phyloP scores from a whole-genome alignment of 2,329 filamentous ascomycete species.

The Ceratocystis colombiana region DNA sequence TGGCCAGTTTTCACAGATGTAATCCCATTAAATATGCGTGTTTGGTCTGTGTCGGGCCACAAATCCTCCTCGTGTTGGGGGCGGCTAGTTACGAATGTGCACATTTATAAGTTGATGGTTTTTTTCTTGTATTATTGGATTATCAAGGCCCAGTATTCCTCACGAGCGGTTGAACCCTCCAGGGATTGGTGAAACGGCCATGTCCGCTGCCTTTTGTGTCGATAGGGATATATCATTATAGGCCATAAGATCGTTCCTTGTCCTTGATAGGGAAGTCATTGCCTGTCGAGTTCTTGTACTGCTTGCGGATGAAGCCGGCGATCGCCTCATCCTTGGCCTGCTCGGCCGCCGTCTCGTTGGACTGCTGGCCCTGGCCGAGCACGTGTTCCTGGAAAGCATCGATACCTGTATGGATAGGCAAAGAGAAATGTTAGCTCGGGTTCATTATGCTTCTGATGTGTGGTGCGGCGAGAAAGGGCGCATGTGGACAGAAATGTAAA shows the following conservation, averaged over 20 bases:
- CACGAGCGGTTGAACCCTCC: background rate
- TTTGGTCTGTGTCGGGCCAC: background rate
- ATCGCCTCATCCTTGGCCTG: slow-evolving; percentile 78
- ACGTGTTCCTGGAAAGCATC: slow-evolving; percentile 70
- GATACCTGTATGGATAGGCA: slow-evolving; percentile 46
- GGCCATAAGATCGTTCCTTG: slow-evolving; percentile 44
- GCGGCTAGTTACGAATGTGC: background rate
- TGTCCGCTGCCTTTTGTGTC: background rate
- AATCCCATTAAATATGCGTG: background rate
- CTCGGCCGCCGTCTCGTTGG: slow-evolving; percentile 62
- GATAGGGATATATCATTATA: slow-evolving; percentile 9
- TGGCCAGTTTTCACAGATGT: background rate
- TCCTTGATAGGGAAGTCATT: slow-evolving; percentile 60
- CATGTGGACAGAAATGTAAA: background rate
- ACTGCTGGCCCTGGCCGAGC: slow-evolving; percentile 58
- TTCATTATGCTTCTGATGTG: background rate
- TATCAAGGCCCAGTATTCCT: background rate
- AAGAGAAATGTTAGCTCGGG: background rate
- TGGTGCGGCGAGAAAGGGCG: background rate
- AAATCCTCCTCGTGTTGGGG: background rate
- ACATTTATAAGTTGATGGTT: background rate
- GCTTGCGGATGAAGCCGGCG: slow-evolving; percentile 56
- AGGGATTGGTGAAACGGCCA: background rate
- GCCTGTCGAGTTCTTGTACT: slow-evolving; percentile 62
- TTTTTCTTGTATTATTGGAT: background rate